These are phyloP conservation scores for Salix viminalis DNA, from an alignment of 345 rosid genomes.

Conservation along the genomic window DNA sequence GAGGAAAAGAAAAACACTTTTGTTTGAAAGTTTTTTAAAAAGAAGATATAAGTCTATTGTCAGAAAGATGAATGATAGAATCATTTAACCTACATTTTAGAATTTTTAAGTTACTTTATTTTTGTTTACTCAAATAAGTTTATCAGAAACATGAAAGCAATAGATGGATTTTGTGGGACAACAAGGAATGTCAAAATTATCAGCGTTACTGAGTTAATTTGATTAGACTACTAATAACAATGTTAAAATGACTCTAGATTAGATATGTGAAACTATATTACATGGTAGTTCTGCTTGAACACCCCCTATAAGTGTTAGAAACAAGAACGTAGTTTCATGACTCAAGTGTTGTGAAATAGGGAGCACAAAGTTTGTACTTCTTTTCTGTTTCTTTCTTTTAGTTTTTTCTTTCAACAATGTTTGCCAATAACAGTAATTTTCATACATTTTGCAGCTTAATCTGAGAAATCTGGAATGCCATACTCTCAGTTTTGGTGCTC, in stretches of 20 bases:
- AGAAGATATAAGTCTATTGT: no score
- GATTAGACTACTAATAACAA: neutral
- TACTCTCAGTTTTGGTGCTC: constrained; percentile 60
- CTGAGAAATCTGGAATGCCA: constrained; percentile 77
- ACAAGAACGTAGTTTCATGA: neutral
- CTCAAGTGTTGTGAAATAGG: neutral
- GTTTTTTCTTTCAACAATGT: neutral
- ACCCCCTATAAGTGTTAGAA: neutral
- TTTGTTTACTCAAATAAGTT: neutral
- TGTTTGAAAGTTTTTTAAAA: neutral
- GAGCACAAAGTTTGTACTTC: neutral
- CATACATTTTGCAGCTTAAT: constrained; percentile 52
- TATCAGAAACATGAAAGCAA: neutral
- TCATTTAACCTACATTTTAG: neutral
- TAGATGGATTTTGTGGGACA: neutral
- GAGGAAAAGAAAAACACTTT: neutral
- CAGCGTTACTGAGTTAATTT: neutral
- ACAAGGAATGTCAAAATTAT: neutral
- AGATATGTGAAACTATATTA: neutral
- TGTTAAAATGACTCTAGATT: neutral
- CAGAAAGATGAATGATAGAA: neutral
- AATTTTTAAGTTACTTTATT: neutral
- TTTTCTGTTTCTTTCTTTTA: no score
- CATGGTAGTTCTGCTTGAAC: neutral
- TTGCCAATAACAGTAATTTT: neutral